Evolutionary conservation across 352 stramenopile species (phyloP), one percentile per base, ranked within the genome.

Genomic region (Pythium dissimile): DNA sequence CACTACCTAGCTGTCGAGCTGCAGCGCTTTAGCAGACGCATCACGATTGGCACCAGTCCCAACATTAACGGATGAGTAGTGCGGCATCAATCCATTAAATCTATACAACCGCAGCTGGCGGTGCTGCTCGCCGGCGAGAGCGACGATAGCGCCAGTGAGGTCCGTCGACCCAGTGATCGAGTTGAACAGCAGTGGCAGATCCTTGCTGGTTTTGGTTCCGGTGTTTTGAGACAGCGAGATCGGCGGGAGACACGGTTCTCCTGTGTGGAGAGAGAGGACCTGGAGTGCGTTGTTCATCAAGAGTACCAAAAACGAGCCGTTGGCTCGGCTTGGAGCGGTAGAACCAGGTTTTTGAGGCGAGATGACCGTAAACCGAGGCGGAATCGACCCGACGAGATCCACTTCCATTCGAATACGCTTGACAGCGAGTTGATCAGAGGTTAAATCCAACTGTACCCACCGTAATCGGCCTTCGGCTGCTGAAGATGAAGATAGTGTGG

Each of bases 321-420:
- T 43, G 8, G 16, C 13, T 57, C n/a, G 30, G n/a, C 37, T 57
- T 48, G 50, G 6, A n/a, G 3, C 7, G 23, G 13, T 20, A 9
- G 46, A 42, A 7, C 6, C 15, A 37, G 7, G 0, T 30, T 21
- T 5, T 28, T 15, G 21, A n/a, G 2, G 24, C 0, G 32, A 45
- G 3, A 65, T 10, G 23, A 86, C 24, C 2, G 64, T 52, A 38
- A 86, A 86, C 13, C 71, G 64, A 48, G 75, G 71, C 18, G 71
- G 27, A 1, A 65, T 64, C 5, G 32, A 54, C 12, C 66, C 67
- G 6, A 31, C 34, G 38, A 78, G 63, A 2, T 53, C 46, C 27
- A 75, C 20, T 9, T 73, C 57, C 23, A 85, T 15, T 20, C 45
- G 49, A 20, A 73, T 54, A n/a, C 31, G 61, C 13, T 66, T 37